A percentile compares a stretch with the other conserved stretches of the same genome.
These are phyloP conservation scores for Xylariaceae sp. DNA, from an alignment of 2,329 filamentous ascomycete species.

Conservation along the genomic window DNA sequence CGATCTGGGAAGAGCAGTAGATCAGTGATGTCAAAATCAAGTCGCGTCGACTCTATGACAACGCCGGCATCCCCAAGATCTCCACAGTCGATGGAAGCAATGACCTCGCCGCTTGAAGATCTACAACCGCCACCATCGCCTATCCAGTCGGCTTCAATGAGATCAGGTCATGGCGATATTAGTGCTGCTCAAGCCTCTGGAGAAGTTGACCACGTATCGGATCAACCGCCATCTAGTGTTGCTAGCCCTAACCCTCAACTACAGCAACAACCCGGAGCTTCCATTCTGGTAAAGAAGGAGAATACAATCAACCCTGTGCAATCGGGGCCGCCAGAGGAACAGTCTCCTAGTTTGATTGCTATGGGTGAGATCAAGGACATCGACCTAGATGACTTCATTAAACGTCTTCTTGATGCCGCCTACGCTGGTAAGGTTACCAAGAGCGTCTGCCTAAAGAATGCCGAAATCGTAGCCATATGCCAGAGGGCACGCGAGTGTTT, in stretches of 20 bases:
- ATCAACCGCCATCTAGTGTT: slow-evolving; percentile 77
- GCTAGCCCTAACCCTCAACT: slow-evolving; percentile 62
- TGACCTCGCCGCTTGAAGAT: slow-evolving; percentile 53
- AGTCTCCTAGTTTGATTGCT: slow-evolving; percentile 65
- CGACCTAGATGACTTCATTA: slow-evolving; percentile 97
- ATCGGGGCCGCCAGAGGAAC: slow-evolving; percentile 48
- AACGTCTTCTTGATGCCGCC: slow-evolving; percentile 88
- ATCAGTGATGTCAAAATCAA: slow-evolving; percentile 57
- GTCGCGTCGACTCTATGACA: slow-evolving; percentile 51
- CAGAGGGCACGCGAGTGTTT: slow-evolving; percentile 87
- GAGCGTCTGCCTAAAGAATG: slow-evolving; percentile 95
- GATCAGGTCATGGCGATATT: slow-evolving; percentile 77
- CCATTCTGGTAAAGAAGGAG: slow-evolving; percentile 85
- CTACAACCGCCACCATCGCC: slow-evolving; percentile 80
- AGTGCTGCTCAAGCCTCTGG: slow-evolving; percentile 81
- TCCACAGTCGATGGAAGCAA: slow-evolving; percentile 47
- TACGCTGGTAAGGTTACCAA: slow-evolving; percentile 98
- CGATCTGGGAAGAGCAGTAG: slow-evolving; percentile 70
- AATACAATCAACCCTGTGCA: slow-evolving; percentile 71
- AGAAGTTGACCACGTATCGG: slow-evolving; percentile 93
- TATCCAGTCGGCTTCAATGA: slow-evolving; percentile 76
- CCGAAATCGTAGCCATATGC: slow-evolving; percentile 94
- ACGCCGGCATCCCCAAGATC: slow-evolving; percentile 50
- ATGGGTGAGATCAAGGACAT: slow-evolving; percentile 92
- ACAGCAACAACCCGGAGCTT: slow-evolving; percentile 76